Base-by-base conservation (phyloP, 2,329 filamentous ascomycete genomes). In the Trichoderma koningii region DNA sequence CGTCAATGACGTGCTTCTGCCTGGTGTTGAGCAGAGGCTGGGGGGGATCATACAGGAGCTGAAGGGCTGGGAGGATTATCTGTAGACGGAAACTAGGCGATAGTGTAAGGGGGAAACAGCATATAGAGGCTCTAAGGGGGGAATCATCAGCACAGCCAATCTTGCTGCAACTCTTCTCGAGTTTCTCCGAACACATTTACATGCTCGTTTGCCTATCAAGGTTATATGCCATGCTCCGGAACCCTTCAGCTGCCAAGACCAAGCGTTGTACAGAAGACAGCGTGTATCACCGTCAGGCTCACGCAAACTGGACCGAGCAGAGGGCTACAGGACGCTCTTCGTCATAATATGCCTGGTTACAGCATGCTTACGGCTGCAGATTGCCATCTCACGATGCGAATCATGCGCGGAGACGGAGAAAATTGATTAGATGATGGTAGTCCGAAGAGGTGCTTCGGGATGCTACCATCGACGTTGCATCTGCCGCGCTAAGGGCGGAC, bases 31-130 rank as follows among this genome's bases (percentile, higher is more conserved):
- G 38, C 38, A 51, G 48, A 52, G 57, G n/a, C 21, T 61, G 17
- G 51, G 34, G 5, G 10, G n/a, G 2, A 44, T 61, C 47, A 61
- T 61, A 44, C 47, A 51, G 6, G 57, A 61, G 26, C 34, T 61
- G 47, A 61, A 61, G 3, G 57, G 57, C 17, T 61, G 57, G 57
- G 57, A 61, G 38, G 57, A 61, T 52, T 61, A 61, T 15, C 38
- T 61, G 28, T 61, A 52, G 23, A 34, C 5, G 42, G 15, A 9
- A n/a, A n/a, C n/a, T n/a, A n/a, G n/a, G 17, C 17, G 15, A 34
- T 10, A 12, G 26, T 26, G 21, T 50, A 14, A 50, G 21, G 38
- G 12, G 17, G n/a, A 6, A 12, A 21, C 44, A 61, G 47, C 51
- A 4, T 50, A 15, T 38, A 42, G 45, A 38, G 34, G 34, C 12